phyloP scores from a whole-genome alignment of 1,284 basidiomycete genomes.

The Polyporus tsugae region DNA sequence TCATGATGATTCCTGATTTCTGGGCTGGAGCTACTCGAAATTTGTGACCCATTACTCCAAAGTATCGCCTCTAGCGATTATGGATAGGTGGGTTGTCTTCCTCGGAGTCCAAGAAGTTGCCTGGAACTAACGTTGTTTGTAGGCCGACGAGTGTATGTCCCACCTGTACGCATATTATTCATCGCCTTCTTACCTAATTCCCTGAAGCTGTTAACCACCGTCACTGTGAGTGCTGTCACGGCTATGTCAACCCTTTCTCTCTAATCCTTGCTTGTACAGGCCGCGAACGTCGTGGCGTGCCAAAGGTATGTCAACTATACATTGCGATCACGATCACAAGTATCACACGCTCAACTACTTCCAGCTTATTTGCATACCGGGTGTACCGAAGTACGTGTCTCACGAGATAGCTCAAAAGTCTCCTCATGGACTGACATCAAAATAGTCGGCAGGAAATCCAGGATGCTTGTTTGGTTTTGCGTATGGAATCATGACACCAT shows the following conservation, averaged over 20 bases:
- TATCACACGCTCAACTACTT: not conserved
- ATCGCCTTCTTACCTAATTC: not conserved
- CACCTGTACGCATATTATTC: not conserved
- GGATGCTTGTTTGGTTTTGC: too few relatives aligned
- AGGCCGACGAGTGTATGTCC: not conserved
- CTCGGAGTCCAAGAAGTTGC: not conserved
- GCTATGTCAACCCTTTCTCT: not conserved
- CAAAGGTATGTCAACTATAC: not conserved
- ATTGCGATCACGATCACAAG: not conserved
- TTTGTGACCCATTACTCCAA: not conserved
- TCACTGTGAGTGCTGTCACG: not conserved
- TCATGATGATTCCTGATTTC: not conserved
- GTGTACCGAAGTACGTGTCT: not conserved
- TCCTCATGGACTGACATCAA: too few relatives aligned
- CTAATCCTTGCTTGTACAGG: not conserved
- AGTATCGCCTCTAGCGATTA: slow-evolving; percentile 40
- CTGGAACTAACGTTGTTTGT: not conserved
- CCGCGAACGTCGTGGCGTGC: not conserved
- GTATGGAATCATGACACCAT: too few relatives aligned
- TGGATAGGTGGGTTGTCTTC: not conserved
- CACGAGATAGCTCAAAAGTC: not conserved
- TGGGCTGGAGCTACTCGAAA: not conserved
- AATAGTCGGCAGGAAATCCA: not conserved
- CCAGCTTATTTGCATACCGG: not conserved
- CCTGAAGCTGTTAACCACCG: not conserved